Conservation (phyloP, 1,284 basidiomycete genomes). For the Mycosarcoma maydis region DNA sequence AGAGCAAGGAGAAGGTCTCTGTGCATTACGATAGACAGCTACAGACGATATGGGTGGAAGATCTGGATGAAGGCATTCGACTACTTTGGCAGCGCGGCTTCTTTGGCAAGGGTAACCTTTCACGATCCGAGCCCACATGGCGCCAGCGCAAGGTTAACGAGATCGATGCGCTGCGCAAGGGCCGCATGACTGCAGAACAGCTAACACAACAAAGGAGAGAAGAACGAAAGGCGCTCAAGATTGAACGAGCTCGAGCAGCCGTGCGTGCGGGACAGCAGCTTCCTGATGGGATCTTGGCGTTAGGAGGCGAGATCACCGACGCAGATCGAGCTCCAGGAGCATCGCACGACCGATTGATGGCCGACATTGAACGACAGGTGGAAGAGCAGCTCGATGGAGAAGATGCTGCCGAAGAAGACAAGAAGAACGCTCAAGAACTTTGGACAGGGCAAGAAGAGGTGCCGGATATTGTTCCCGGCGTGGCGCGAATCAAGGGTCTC, state of each 20-base stretch:
- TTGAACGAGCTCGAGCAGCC: conserved; percentile 62
- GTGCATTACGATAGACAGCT: conserved; percentile 47
- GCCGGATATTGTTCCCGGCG: conserved; percentile 49
- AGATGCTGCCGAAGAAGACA: conserved; percentile 17
- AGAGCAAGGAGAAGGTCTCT: conserved; percentile 22
- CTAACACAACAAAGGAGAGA: conserved; percentile 60
- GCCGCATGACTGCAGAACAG: conserved; percentile 62
- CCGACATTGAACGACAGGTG: conserved; percentile 47
- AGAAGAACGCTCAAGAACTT: not conserved
- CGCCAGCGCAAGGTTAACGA: conserved; percentile 65
- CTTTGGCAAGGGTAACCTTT: conserved; percentile 95
- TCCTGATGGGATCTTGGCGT: conserved; percentile 58
- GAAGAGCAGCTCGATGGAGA: conserved; percentile 50
- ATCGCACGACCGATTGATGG: conserved; percentile 48
- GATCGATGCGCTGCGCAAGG: conserved; percentile 69
- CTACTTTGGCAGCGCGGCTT: conserved; percentile 89
- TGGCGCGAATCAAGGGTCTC: conserved; percentile 57
- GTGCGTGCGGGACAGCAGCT: conserved; percentile 63
- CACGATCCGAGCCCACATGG: conserved; percentile 95
- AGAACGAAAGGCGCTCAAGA: conserved; percentile 63
- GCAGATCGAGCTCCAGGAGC: conserved; percentile 42
- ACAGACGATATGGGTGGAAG: conserved; percentile 55
- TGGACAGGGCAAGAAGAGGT: conserved; percentile 57
- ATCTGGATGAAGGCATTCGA: conserved; percentile 44
- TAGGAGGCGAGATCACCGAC: conserved; percentile 67